These are phyloP conservation scores for Mycena floridula DNA, from an alignment of 768 basidiomycete genomes.

Conservation along the genomic window DNA sequence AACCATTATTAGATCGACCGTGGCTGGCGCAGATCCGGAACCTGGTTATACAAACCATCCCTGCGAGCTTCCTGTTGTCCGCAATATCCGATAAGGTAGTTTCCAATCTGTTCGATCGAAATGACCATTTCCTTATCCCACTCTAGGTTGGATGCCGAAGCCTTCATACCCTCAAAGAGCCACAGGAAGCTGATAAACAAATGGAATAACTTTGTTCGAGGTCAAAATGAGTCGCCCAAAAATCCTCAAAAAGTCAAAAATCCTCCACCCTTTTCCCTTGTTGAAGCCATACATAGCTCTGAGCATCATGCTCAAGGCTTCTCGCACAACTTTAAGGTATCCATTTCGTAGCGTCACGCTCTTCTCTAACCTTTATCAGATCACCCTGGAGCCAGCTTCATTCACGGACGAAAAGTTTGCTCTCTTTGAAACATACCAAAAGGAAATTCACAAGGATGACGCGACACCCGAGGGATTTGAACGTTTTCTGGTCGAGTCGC, in stretches of 20 bases:
- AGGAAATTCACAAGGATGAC: conserved; percentile 69
- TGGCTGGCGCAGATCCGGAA: conserved; percentile 28
- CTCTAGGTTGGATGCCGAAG: conserved; percentile 55
- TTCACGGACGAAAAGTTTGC: conserved; percentile 77
- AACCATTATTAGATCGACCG: too few relatives aligned
- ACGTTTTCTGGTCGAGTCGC: conserved; percentile 75
- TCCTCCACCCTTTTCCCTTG: too few relatives aligned
- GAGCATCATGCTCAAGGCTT: too few relatives aligned
- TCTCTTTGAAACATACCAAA: conserved; percentile 75
- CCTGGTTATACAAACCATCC: conserved; percentile 86
- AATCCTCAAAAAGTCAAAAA: too few relatives aligned
- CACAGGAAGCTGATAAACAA: conserved; percentile 68
- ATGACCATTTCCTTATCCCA: conserved; percentile 1
- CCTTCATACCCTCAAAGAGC: conserved; percentile 65
- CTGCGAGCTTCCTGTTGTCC: conserved; percentile 82
- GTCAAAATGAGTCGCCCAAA: neutral
- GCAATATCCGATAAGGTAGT: conserved; percentile 88
- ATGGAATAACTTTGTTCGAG: neutral
- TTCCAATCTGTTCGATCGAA: conserved; percentile 5
- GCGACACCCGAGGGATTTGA: conserved; percentile 49
- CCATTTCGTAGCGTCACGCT: too few relatives aligned
- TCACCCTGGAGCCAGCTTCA: conserved; percentile 68
- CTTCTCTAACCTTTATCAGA: too few relatives aligned
- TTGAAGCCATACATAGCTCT: too few relatives aligned
- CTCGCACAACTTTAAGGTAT: too few relatives aligned